phyloP scores from a whole-genome alignment of 192 early-diverging fungal genomes.

The Helicostylum pulchrum region DNA sequence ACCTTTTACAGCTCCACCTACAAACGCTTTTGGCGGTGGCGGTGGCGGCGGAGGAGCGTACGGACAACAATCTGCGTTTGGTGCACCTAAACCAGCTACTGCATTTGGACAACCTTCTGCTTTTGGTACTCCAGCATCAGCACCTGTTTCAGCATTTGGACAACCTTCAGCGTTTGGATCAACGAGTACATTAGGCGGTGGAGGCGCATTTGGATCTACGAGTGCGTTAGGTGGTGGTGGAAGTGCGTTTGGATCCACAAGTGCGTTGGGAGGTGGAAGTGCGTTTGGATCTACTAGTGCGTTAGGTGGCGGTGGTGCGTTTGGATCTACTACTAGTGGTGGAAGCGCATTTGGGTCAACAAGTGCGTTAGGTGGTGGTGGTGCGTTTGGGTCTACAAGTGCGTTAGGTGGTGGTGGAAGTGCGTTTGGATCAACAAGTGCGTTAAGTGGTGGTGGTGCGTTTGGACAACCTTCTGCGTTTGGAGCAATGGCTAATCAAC shows the following conservation, averaged over 20 bases:
- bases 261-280: constrained; percentile 17
- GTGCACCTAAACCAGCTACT: not conserved
- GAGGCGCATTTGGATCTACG: constrained; percentile 8
- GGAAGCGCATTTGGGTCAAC: constrained; percentile 15
- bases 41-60: constrained; percentile 17
- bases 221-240: constrained; percentile 21
- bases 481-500: not conserved
- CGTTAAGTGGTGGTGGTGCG: constrained; percentile 6
- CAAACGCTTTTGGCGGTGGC: constrained; percentile 13
- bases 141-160: constrained; percentile 1
- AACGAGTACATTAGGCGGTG: constrained; percentile 7
- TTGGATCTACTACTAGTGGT: constrained; percentile 14
- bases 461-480: constrained; percentile 12
- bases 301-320: constrained; percentile 21
- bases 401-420: constrained; percentile 3
- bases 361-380: constrained; percentile 12
- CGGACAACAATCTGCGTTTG: constrained; percentile 12
- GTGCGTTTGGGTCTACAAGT: constrained; percentile 15
- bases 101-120: constrained; percentile 35
- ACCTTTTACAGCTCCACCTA: constrained; percentile 29
- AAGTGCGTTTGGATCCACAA: constrained; percentile 12
- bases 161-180: constrained; percentile 13
- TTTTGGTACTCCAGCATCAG: constrained; percentile 31
- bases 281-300: constrained; percentile 13
- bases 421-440: not conserved